Conservation (phyloP, 257 asterid genomes). For the Echium plantagineum region DNA sequence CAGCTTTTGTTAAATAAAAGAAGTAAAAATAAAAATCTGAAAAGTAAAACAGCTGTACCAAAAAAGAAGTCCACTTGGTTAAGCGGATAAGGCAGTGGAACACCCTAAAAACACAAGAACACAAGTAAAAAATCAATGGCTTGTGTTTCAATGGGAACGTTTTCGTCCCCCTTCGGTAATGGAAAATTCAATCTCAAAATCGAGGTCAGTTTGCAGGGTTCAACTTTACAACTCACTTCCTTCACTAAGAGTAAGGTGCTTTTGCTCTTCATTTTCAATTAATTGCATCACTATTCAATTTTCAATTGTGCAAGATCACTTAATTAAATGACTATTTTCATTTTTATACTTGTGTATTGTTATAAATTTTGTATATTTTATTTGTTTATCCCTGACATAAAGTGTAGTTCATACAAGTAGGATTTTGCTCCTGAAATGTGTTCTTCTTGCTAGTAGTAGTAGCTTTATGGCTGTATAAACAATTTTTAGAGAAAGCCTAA, state of each 20-base stretch:
- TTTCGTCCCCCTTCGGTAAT: neutral
- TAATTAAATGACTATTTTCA: no score
- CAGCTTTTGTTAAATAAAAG: no score
- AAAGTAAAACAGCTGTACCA: no score
- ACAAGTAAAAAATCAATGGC: neutral
- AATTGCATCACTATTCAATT: neutral
- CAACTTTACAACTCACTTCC: conserved; percentile 20
- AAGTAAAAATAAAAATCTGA: no score
- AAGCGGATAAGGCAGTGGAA: neutral
- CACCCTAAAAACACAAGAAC: neutral
- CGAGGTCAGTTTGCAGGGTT: conserved; percentile 25
- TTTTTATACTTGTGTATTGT: neutral
- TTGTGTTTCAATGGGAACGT: neutral
- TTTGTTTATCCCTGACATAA: no score
- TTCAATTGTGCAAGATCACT: no score
- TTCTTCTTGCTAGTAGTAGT: neutral
- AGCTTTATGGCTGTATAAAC: neutral
- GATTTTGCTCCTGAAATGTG: neutral
- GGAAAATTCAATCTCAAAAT: neutral
- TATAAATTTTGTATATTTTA: no score
- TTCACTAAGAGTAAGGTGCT: conserved; percentile 25
- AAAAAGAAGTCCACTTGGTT: neutral
- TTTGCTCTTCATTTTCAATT: neutral
- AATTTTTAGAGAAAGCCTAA: no score
- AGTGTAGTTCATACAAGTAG: no score